These are phyloP conservation scores for Cryphonectria japonica DNA, from an alignment of 2,329 filamentous ascomycete genomes.

Conservation along the genomic window DNA sequence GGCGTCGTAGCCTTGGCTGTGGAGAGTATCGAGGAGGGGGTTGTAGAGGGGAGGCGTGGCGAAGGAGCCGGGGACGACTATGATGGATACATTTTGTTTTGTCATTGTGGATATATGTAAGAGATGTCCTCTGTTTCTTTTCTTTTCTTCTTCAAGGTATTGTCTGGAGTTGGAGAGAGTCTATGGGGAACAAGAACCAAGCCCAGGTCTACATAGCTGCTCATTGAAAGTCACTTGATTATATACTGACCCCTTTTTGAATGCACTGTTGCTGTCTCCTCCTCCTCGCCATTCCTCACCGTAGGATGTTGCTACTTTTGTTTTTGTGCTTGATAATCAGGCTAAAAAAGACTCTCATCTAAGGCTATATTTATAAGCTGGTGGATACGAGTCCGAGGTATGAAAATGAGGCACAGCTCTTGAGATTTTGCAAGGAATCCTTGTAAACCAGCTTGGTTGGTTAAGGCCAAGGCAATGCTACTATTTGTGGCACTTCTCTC, in stretches of 20 bases:
- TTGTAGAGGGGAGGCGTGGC: constrained; percentile 16
- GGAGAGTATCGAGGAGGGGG: constrained; percentile 12
- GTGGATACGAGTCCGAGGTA: not conserved
- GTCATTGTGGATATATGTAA: not conserved
- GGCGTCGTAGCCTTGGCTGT: constrained; percentile 17
- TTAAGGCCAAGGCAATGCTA: not conserved
- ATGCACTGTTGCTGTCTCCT: not conserved
- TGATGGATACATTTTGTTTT: constrained; percentile 8
- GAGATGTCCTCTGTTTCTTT: not conserved
- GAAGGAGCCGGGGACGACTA: constrained; percentile 29
- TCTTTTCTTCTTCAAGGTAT: too few relatives aligned
- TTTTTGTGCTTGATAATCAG: not conserved
- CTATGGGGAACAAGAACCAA: too few relatives aligned
- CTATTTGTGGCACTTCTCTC: not conserved
- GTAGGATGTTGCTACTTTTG: not conserved
- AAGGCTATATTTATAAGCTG: not conserved
- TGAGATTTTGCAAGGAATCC: not conserved
- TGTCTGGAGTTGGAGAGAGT: not conserved
- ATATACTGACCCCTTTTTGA: too few relatives aligned
- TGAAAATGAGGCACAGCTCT: not conserved
- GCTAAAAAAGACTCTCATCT: too few relatives aligned
- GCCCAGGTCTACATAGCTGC: not conserved
- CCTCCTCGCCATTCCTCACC: not conserved
- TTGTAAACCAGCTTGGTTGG: not conserved
- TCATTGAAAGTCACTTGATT: not conserved